Evolutionary conservation across 768 basidiomycete genomes (phyloP).

Genomic region (Mycena polygramma): DNA sequence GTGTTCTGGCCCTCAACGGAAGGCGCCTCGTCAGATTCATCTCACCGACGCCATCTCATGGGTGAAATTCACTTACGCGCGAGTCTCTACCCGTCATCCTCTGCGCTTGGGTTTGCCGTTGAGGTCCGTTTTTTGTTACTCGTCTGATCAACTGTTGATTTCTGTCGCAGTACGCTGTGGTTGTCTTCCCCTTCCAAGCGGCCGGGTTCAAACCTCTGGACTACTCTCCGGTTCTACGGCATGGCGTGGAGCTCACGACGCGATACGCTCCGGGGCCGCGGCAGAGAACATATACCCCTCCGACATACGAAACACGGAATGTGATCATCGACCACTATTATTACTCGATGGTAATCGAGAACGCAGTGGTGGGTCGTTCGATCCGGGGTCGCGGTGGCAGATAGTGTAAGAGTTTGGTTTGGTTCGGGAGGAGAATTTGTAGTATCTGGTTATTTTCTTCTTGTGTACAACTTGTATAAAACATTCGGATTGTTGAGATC

Average conservation of each 20-base stretch:
- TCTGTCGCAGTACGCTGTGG: slow-evolving; percentile 30
- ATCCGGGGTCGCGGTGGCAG: not conserved
- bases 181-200: slow-evolving; percentile 36
- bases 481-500: too few species aligned
- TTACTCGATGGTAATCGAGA: slow-evolving; percentile 25
- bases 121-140: slow-evolving; percentile 10
- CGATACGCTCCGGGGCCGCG: slow-evolving; percentile 32
- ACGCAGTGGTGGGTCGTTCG: not conserved
- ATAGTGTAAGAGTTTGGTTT: not conserved
- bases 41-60: slow-evolving; percentile 29
- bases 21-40: slow-evolving; percentile 18
- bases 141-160: not conserved
- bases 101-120: slow-evolving; percentile 25
- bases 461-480: too few species aligned
- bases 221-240: slow-evolving; percentile 18
- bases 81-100: slow-evolving; percentile 26
- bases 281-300: slow-evolving; percentile 26
- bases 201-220: slow-evolving; percentile 30
- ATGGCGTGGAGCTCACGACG: slow-evolving; percentile 34
- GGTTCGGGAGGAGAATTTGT: too few species aligned
- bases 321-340: slow-evolving; percentile 32
- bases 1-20: slow-evolving; percentile 36
- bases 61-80: slow-evolving; percentile 34
- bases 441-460: too few species aligned
- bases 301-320: slow-evolving; percentile 28